phyloP scores from a whole-genome alignment of 306 rosid genomes.

The Casuarina cunninghamiana region DNA sequence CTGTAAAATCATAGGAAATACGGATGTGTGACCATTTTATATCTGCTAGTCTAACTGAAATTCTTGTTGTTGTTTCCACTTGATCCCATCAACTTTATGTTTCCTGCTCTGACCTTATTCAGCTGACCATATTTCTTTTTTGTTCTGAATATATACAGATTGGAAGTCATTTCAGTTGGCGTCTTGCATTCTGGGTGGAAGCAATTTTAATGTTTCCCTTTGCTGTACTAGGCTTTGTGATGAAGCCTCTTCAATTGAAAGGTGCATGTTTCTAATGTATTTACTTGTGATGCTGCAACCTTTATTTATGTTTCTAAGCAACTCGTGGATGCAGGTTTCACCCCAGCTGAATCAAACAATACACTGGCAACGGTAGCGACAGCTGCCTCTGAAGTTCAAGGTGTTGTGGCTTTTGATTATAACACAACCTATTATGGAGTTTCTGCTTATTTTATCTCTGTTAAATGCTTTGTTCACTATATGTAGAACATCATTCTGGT shows the following conservation, averaged over 20 bases:
- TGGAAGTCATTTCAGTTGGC: slow-evolving; percentile 68
- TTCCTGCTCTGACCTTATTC: slow-evolving; percentile 14
- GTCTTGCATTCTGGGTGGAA: slow-evolving; percentile 71
- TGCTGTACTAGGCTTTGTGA: slow-evolving; percentile 61
- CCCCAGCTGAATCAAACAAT: slow-evolving; percentile 39
- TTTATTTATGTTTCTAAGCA: slow-evolving; percentile 26
- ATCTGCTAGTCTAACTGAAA: slow-evolving; percentile 9
- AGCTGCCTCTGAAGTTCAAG: slow-evolving; percentile 35
- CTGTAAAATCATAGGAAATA: neutral
- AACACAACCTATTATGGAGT: slow-evolving; percentile 7
- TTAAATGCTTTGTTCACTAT: slow-evolving; percentile 1
- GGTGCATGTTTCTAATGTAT: slow-evolving; percentile 46
- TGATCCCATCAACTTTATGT: neutral
- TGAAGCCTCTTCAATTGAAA: slow-evolving; percentile 80
- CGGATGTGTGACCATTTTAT: neutral
- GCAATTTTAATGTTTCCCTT: slow-evolving; percentile 79
- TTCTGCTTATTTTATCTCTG: slow-evolving; percentile 2
- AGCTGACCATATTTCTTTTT: slow-evolving; percentile 1
- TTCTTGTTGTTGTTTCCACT: slow-evolving; percentile 5
- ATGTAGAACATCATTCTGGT: slow-evolving; percentile 1
- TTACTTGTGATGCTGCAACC: slow-evolving; percentile 15
- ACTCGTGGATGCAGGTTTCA: slow-evolving; percentile 51
- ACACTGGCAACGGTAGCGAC: slow-evolving; percentile 35
- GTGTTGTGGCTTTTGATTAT: slow-evolving; percentile 32
- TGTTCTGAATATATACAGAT: slow-evolving; percentile 44